Conservation (phyloP, 2,329 filamentous ascomycete genomes). For the Cladophialophora chaetospira region DNA sequence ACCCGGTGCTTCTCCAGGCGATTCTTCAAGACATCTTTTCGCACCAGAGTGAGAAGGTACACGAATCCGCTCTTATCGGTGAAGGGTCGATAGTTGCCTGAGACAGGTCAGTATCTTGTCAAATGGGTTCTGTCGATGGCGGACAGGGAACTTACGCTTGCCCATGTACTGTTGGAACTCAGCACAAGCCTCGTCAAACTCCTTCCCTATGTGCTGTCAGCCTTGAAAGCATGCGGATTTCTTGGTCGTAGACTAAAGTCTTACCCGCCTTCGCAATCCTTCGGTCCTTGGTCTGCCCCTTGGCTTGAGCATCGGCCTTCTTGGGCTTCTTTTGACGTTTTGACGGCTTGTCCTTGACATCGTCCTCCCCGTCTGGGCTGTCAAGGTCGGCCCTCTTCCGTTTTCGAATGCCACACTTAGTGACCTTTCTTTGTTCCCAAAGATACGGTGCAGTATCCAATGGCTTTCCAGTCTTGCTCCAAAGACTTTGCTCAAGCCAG, state of each 20-base stretch:
- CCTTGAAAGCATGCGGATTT: neutral
- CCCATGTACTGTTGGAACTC: constrained; percentile 32
- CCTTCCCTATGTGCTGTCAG: constrained; percentile 26
- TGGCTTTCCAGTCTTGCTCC: constrained; percentile 39
- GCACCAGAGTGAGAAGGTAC: constrained; percentile 65
- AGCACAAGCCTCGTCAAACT: constrained; percentile 30
- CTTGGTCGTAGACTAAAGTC: neutral
- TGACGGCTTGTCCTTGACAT: neutral
- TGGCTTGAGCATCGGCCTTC: neutral
- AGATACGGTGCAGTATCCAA: constrained; percentile 39
- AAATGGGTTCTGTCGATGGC: neutral
- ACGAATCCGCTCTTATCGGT: constrained; percentile 62
- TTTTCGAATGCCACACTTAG: neutral
- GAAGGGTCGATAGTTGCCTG: constrained; percentile 67
- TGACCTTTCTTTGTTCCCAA: constrained; percentile 9
- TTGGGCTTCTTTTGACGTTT: neutral
- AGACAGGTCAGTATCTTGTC: neutral
- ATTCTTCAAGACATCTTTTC: constrained; percentile 52
- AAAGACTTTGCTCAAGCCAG: constrained; percentile 51
- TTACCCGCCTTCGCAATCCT: constrained; percentile 19
- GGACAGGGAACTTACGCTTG: constrained; percentile 22
- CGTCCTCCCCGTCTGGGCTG: neutral
- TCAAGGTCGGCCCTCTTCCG: neutral
- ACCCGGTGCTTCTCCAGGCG: constrained; percentile 62
- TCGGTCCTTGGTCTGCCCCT: constrained; percentile 7